Evolutionary conservation across 2,329 filamentous ascomycete species (phyloP).

Genomic region (Sporothrix globosa): DNA sequence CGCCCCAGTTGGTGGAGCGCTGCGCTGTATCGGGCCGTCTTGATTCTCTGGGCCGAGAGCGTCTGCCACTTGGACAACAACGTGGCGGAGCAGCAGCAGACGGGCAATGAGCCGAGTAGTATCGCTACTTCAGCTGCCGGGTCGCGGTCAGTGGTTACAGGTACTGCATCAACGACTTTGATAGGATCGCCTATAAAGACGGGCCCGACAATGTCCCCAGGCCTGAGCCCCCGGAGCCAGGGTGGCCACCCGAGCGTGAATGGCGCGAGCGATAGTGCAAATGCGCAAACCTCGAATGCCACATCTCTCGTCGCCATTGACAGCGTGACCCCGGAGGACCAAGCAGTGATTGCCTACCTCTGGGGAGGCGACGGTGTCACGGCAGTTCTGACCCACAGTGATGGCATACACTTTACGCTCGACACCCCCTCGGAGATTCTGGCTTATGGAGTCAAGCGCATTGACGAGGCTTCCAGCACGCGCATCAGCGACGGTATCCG

Average conservation of each 20-base stretch:
- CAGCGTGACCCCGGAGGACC: slow-evolving; percentile 48
- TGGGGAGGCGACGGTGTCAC: slow-evolving; percentile 47
- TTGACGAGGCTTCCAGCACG: slow-evolving; percentile 49
- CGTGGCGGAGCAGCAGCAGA: neutral
- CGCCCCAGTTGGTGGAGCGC: slow-evolving; percentile 73
- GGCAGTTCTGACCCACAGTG: slow-evolving; percentile 44
- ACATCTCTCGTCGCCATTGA: slow-evolving; percentile 45
- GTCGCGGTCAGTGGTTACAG: too few species aligned
- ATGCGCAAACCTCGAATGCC: slow-evolving; percentile 18
- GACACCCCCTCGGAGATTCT: slow-evolving; percentile 48
- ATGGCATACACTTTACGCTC: slow-evolving; percentile 44
- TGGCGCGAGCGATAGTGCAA: slow-evolving; percentile 27
- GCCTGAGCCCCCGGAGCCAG: slow-evolving; percentile 32
- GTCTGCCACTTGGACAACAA: slow-evolving; percentile 52
- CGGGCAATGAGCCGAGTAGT: too few species aligned
- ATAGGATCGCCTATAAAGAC: slow-evolving; percentile 5
- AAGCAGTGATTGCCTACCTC: slow-evolving; percentile 45
- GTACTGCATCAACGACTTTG: neutral
- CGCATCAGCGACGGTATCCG: slow-evolving; percentile 52
- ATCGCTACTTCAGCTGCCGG: neutral
- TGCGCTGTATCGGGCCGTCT: slow-evolving; percentile 67
- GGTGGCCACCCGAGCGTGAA: slow-evolving; percentile 12
- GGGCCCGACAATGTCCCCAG: neutral
- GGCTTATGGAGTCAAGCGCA: slow-evolving; percentile 46
- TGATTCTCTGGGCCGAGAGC: slow-evolving; percentile 66